phyloP scores from a whole-genome alignment of 345 rosid genomes.

The Firmiana major region DNA sequence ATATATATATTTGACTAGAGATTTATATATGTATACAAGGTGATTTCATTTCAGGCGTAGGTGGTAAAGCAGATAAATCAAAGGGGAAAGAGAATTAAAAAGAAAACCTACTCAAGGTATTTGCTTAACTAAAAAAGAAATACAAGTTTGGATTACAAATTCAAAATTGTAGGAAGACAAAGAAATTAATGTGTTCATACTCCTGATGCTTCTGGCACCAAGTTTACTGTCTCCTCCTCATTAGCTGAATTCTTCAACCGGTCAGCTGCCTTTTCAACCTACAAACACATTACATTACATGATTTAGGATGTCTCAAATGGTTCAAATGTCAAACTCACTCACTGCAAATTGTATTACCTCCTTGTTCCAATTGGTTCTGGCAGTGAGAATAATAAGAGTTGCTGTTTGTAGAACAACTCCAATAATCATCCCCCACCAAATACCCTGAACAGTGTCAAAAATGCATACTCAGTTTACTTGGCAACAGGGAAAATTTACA shows the following conservation, averaged over 20 bases:
- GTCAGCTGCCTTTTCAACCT: slow-evolving; percentile 50
- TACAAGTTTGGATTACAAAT: too few species aligned
- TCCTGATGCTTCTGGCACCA: not conserved
- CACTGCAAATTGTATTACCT: slow-evolving; percentile 22
- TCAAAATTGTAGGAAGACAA: too few species aligned
- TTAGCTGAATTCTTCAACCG: slow-evolving; percentile 44
- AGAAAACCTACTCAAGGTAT: too few species aligned
- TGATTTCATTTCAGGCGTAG: too few species aligned
- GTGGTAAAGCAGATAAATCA: too few species aligned
- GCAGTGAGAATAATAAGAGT: slow-evolving; percentile 63
- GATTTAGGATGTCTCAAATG: not conserved
- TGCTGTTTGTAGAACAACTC: slow-evolving; percentile 60
- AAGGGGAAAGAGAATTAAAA: too few species aligned
- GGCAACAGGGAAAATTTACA: not conserved
- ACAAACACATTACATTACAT: not conserved
- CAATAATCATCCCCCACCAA: slow-evolving; percentile 90
- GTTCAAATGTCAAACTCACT: too few species aligned
- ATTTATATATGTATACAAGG: too few species aligned
- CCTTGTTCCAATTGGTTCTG: slow-evolving; percentile 66
- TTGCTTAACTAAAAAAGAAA: too few species aligned
- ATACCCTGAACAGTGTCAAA: slow-evolving; percentile 50
- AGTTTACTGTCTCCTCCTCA: slow-evolving; percentile 28
- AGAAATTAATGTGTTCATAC: not conserved
- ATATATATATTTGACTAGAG: too few species aligned
- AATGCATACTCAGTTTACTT: not conserved